These are phyloP conservation scores for Rhizoclosmatium sp. DNA, from an alignment of 192 early-diverging fungal species.

Conservation along the genomic window DNA sequence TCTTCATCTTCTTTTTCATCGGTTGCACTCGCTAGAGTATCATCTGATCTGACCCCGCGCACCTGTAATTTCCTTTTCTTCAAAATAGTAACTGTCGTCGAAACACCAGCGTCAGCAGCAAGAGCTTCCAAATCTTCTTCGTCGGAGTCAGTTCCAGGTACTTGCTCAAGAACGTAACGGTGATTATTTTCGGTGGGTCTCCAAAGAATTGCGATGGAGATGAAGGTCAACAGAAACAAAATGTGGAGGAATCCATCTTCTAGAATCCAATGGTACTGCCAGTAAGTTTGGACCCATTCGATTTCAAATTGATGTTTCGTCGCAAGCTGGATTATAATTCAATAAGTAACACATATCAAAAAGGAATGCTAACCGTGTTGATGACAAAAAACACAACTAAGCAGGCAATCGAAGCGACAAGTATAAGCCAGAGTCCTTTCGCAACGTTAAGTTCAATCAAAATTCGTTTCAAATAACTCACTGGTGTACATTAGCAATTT, in stretches of 20 bases:
- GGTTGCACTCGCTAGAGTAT: conserved; percentile 39
- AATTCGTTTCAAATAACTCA: conserved; percentile 14
- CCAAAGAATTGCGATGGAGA: conserved; percentile 87
- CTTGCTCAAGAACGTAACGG: conserved; percentile 88
- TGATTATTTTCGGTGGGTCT: conserved; percentile 90
- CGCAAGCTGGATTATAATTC: conserved; percentile 22
- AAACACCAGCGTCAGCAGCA: neutral
- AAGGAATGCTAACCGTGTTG: conserved; percentile 66
- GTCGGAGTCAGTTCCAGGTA: conserved; percentile 72
- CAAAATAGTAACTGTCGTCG: neutral
- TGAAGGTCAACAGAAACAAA: conserved; percentile 82
- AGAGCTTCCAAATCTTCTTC: conserved; percentile 41
- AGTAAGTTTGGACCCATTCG: conserved; percentile 77
- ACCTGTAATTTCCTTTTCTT: conserved; percentile 14
- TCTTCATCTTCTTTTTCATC: conserved; percentile 56
- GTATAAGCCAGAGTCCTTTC: conserved; percentile 71
- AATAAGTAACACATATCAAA: conserved; percentile 31
- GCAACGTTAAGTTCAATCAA: neutral
- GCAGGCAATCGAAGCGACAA: conserved; percentile 77
- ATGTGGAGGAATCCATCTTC: conserved; percentile 91
- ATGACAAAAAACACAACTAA: conserved; percentile 84
- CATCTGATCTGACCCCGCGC: conserved; percentile 1
- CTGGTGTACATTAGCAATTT: conserved; percentile 91
- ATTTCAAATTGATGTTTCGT: conserved; percentile 69
- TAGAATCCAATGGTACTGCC: conserved; percentile 90